Conservation (phyloP, 495 filamentous ascomycete genomes). For the Aspergillus steynii region DNA sequence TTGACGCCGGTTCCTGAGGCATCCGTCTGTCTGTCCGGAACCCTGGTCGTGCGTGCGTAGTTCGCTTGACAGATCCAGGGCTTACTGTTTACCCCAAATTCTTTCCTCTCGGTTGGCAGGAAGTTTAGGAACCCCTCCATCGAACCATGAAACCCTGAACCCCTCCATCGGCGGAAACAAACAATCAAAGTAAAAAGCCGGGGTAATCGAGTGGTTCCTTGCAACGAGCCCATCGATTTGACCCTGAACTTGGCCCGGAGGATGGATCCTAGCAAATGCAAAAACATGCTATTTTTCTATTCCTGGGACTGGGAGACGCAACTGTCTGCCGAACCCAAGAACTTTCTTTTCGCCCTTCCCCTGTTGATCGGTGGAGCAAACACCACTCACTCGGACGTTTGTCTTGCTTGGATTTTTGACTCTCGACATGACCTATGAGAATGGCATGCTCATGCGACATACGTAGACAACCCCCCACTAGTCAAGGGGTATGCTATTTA, state of each 20-base stretch:
- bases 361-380: constrained; percentile 28
- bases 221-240: background rate
- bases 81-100: background rate
- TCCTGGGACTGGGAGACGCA: background rate
- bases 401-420: background rate
- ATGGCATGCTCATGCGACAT: background rate
- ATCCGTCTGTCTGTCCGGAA: too few relatives aligned
- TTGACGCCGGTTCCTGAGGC: too few relatives aligned
- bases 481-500: background rate
- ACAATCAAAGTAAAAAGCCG: background rate
- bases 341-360: constrained; percentile 10
- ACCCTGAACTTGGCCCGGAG: background rate
- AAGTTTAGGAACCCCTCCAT: background rate
- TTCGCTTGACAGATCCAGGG: background rate
- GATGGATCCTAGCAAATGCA: background rate
- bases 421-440: background rate
- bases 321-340: constrained; percentile 4
- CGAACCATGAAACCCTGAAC: background rate
- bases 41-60: background rate
- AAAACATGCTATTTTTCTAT: background rate
- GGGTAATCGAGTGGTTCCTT: background rate
- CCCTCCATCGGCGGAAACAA: background rate
- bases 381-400: constrained; percentile 1
- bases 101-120: background rate
- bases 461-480: background rate